These are phyloP conservation scores for Cutaneotrichosporon daszewskae DNA, from an alignment of 1,284 basidiomycete genomes.

Conservation along the genomic window DNA sequence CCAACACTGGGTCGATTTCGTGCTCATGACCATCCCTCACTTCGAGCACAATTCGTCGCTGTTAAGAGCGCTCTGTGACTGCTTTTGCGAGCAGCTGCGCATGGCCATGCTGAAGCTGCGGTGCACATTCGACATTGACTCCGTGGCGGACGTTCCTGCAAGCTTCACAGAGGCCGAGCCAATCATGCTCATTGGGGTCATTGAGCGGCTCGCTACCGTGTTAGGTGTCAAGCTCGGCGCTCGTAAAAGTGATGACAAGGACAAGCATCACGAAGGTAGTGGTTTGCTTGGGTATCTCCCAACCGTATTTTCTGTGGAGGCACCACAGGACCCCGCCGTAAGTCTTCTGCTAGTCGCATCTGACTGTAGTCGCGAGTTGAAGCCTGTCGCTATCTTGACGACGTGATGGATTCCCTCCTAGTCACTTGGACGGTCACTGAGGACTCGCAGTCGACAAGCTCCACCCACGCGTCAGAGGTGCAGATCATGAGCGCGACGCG, in stretches of 20 bases:
- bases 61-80: slow-evolving; percentile 73
- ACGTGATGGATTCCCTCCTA: slow-evolving; percentile 32
- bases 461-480: slow-evolving; percentile 27
- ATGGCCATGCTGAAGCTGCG: slow-evolving; percentile 49
- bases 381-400: slow-evolving; percentile 30
- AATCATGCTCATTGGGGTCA: slow-evolving; percentile 70
- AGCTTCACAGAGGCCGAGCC: slow-evolving; percentile 72
- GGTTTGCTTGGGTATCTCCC: slow-evolving; percentile 46
- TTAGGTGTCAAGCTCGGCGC: slow-evolving; percentile 38
- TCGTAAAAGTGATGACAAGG: slow-evolving; percentile 23
- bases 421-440: slow-evolving; percentile 34
- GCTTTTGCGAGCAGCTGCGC: slow-evolving; percentile 69
- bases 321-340: slow-evolving; percentile 26
- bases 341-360: too few species aligned
- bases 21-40: slow-evolving; percentile 77
- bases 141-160: slow-evolving; percentile 37
- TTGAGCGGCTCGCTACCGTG: slow-evolving; percentile 71
- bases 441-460: not conserved
- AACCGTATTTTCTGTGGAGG: slow-evolving; percentile 45
- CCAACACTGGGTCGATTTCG: slow-evolving; percentile 95
- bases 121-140: slow-evolving; percentile 37
- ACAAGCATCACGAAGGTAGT: slow-evolving; percentile 51
- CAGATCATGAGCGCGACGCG: slow-evolving; percentile 45
- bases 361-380: not conserved
- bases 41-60: slow-evolving; percentile 54